Evolutionary conservation across 2,329 filamentous ascomycete genomes (phyloP), one percentile per base, ranked within the genome.

Genomic region (Aspergillus clavatus): DNA sequence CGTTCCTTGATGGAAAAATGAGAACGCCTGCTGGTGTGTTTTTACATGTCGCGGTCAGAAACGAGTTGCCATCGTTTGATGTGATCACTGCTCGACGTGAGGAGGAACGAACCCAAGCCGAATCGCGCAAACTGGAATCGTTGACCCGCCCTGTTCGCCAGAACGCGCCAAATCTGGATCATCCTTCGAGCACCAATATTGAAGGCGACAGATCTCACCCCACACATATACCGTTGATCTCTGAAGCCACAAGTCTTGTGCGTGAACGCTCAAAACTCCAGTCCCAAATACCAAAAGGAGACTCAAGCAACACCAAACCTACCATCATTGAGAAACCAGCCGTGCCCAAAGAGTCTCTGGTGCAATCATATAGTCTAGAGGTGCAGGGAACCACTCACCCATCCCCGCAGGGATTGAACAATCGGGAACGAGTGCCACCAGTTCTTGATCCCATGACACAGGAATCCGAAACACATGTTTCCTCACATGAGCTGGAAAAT

Each of bases 31-130:
- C 40, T 5, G 39, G 40, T 5, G 40, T 46, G 3, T 56, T 54
- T 39, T 56, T 63, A 5, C 42, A 50, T 28, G 21, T 63, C 19
- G 53, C 53, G 14, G 55, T 58, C 29, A 53, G 58, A 33, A 52
- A 31, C 39, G 31, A 42, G 6, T 43, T 62, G 26, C 36, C 47
- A 23, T 43, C 48, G 7, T 14, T 55, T 12, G 38, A 37, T 3
- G 46, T 26, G 31, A 46, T 47, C 42, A 35, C 18, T 11, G 16
- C 16, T 35, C 3, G 16, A 18, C 31, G 31, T 18, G 31, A 35
- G 18, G 11, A 16, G 3, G 18, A 37, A 18, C 37, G 19, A 40
- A 14, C 40, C 3, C 6, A 19, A 6, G 18, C 8, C 11, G 16
- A 21, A 16, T 35, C 31, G 10, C 16, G 7, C 16, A 21, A 35